Evolutionary conservation across 345 rosid species (phyloP).

Genomic region (Pugionium dolabratum): DNA sequence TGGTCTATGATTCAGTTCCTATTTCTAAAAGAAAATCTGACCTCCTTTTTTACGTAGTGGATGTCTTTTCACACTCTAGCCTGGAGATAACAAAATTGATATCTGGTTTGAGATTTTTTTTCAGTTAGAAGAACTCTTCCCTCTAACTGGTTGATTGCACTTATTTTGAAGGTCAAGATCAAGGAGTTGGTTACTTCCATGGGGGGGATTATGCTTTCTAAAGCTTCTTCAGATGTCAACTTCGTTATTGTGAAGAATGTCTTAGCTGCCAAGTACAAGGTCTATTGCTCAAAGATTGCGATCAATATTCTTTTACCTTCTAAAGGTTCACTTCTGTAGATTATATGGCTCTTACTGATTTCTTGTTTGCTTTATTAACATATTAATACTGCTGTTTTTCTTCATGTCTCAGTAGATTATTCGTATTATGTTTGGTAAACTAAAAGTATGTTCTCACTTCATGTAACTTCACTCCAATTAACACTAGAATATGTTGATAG

Average conservation of each 20-base stretch:
- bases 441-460: neutral
- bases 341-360: conserved; percentile 27
- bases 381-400: conserved; percentile 5
- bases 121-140: conserved; percentile 1
- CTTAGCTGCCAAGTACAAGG: conserved; percentile 95
- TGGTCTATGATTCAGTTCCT: neutral
- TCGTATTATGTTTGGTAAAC: conserved; percentile 3
- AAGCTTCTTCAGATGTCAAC: conserved; percentile 69
- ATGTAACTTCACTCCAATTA: neutral
- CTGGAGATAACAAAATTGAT: conserved; percentile 10
- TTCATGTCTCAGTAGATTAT: conserved; percentile 18
- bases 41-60: neutral
- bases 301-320: conserved; percentile 24
- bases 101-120: neutral
- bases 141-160: conserved; percentile 32
- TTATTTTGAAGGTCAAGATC: conserved; percentile 64
- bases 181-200: conserved; percentile 72
- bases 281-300: conserved; percentile 38
- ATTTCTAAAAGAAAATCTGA: neutral
- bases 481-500: conserved; percentile 15
- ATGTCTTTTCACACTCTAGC: conserved; percentile 1
- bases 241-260: conserved; percentile 89
- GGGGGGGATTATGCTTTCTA: conserved; percentile 73
- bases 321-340: conserved; percentile 31
- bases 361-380: conserved; percentile 8